phyloP scores from a whole-genome alignment of 768 basidiomycete species.

The Trametes cinnabarina region DNA sequence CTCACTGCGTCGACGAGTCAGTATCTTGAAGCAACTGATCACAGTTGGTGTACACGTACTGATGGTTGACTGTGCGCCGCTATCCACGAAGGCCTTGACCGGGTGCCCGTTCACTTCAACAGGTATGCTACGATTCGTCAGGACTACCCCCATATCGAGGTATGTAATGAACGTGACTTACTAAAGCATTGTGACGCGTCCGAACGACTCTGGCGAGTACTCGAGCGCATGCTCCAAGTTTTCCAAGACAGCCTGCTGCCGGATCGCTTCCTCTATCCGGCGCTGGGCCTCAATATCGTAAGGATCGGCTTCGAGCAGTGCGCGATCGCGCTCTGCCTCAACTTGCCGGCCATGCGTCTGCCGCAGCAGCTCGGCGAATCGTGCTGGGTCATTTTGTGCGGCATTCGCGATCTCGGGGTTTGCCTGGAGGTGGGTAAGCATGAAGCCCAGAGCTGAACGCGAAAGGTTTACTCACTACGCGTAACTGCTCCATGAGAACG shows the following conservation, averaged over 20 bases:
- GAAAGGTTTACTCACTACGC: constrained; percentile 45
- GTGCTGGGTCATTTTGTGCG: constrained; percentile 60
- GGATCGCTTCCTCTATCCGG: constrained; percentile 90
- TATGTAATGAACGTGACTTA: constrained; percentile 41
- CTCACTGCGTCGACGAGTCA: constrained; percentile 55
- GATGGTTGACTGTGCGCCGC: constrained; percentile 95
- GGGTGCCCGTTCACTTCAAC: constrained; percentile 90
- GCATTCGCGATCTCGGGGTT: constrained; percentile 84
- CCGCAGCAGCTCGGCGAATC: constrained; percentile 72
- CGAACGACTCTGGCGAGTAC: constrained; percentile 91
- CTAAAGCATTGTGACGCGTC: constrained; percentile 96
- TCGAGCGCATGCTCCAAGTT: constrained; percentile 94
- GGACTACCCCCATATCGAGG: not conserved
- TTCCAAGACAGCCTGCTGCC: constrained; percentile 85
- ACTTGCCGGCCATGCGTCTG: constrained; percentile 57
- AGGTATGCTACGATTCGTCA: constrained; percentile 55
- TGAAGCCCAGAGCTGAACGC: not conserved
- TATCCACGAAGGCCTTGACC: constrained; percentile 97
- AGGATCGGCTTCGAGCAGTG: constrained; percentile 78
- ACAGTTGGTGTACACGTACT: constrained; percentile 56
- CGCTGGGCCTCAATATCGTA: constrained; percentile 90
- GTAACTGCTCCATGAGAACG: constrained; percentile 68
- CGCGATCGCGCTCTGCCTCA: constrained; percentile 60
- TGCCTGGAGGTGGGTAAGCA: constrained; percentile 40
- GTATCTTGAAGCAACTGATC: not conserved